These are phyloP conservation scores for Tricholoma bakamatsutake DNA, from an alignment of 768 basidiomycete species.

Conservation along the genomic window DNA sequence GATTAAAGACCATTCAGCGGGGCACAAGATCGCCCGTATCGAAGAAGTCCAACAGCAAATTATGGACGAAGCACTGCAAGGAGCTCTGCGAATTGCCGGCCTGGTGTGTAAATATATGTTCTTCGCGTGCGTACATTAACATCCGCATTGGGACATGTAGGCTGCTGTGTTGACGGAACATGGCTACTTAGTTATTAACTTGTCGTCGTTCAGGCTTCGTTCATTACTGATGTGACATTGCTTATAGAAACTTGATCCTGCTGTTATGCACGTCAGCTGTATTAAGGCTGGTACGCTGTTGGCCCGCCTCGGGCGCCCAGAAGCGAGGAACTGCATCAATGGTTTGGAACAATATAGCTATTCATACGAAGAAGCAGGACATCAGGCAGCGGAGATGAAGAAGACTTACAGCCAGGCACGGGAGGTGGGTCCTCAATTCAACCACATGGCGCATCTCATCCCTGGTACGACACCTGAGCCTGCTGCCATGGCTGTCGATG, in stretches of 20 bases:
- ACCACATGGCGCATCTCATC: slow-evolving; percentile 40
- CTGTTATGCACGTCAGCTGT: slow-evolving; percentile 84
- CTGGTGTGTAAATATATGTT: slow-evolving; percentile 43
- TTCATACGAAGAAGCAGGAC: slow-evolving; percentile 82
- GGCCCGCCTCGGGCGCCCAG: slow-evolving; percentile 76
- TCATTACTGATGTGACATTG: slow-evolving; percentile 2
- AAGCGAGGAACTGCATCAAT: slow-evolving; percentile 77
- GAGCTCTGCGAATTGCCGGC: slow-evolving; percentile 85
- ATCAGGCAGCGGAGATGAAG: slow-evolving; percentile 68
- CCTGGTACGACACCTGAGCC: slow-evolving; percentile 28
- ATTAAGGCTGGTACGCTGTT: slow-evolving; percentile 80
- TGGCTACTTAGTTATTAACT: slow-evolving; percentile 67
- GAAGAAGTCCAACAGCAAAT: slow-evolving; percentile 65
- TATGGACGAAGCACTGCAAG: slow-evolving; percentile 77
- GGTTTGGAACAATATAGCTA: slow-evolving; percentile 86
- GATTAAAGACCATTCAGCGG: slow-evolving; percentile 39
- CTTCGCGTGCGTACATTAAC: not conserved
- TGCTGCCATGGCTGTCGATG: slow-evolving; percentile 11
- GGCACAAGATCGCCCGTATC: slow-evolving; percentile 37
- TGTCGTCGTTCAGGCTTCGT: slow-evolving; percentile 3
- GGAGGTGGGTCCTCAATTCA: slow-evolving; percentile 38
- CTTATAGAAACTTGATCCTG: slow-evolving; percentile 68
- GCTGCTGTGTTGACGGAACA: slow-evolving; percentile 81
- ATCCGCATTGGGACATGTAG: slow-evolving; percentile 26
- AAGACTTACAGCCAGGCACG: slow-evolving; percentile 38